phyloP scores from a whole-genome alignment of 306 rosid genomes.

The Ammopiptanthus mongolicus region DNA sequence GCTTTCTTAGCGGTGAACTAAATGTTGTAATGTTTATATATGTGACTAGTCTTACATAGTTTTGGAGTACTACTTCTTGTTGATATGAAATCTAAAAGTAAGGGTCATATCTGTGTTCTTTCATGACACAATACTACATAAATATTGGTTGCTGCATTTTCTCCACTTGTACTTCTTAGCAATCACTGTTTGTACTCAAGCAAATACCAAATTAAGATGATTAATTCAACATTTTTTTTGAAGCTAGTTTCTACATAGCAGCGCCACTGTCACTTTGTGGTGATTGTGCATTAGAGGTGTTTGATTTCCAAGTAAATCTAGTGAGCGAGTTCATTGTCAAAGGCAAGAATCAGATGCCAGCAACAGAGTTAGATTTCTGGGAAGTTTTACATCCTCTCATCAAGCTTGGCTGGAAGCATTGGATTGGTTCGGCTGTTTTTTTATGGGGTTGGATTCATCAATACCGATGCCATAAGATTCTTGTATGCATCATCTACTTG shows the following conservation, averaged over 20 bases:
- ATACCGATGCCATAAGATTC: conserved; percentile 65
- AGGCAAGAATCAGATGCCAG: conserved; percentile 61
- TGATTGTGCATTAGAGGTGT: conserved; percentile 54
- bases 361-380: conserved; percentile 48
- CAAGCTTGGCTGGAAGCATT: conserved; percentile 69
- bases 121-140: background rate
- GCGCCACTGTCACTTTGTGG: conserved; percentile 86
- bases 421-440: conserved; percentile 70
- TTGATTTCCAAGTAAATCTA: conserved; percentile 35
- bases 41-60: background rate
- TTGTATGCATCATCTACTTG: conserved; percentile 51
- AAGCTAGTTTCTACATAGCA: conserved; percentile 76
- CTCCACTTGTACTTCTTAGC: background rate
- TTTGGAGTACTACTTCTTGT: background rate
- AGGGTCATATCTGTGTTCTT: background rate
- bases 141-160: background rate
- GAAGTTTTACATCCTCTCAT: conserved; percentile 48
- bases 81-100: conserved; percentile 1
- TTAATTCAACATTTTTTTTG: conserved; percentile 37
- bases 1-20: background rate
- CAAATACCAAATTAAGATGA: conserved; percentile 14
- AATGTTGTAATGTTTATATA: background rate
- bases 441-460: conserved; percentile 93
- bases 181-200: conserved; percentile 9
- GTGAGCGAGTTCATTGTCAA: conserved; percentile 58